Base-by-base conservation (phyloP, 805 yeast genomes). In the Candida stauntonica region DNA sequence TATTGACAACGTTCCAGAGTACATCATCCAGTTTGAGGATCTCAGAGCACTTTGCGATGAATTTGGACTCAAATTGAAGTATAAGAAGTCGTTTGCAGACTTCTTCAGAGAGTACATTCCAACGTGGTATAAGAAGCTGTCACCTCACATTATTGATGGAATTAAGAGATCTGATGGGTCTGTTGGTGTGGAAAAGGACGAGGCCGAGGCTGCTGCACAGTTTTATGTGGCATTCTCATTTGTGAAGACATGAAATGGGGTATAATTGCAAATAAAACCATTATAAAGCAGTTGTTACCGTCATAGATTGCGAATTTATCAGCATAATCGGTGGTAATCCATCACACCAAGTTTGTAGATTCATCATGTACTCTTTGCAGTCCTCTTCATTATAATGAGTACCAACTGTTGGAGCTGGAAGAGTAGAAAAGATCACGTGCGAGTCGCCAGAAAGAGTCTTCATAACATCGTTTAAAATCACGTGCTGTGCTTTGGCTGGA, bases 1-100 rank as follows among this genome's bases (percentile, higher is more conserved):
- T 0, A 91, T 93, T 34, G 96, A 87, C 45, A 81, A 93, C 52
- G 96, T 93, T 17, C 98, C 98, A 0, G 99, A 93, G 56, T 93
- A 84, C 54, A 94, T 93, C 5, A 96, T 93, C 6, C 98, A 97
- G 1, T 88, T 93, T 61, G 97, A 91, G 54, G 75, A 81, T 1
- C 75, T 93, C 41, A 72, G 95, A 60, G 76, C 81, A 39, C 63
- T 91, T 38, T 94, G 96, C 31, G 86, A 81, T 55, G 94, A 87
- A 42, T 85, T 79, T 58, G 86, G 86, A 12, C 62, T 91, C 45
- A 81, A 78, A 40, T 63, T 93, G 42, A 73, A 81, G 42, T 77
- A 77, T 50, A 81, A 81, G 53, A 79, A 79, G 67, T 81, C 85
- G 36, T 91, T 93, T 51, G 73, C 81, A 47, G 88, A 87, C 33